Conservation (phyloP, 177 flowering plant genomes). For the Tripterygium wilfordii region DNA sequence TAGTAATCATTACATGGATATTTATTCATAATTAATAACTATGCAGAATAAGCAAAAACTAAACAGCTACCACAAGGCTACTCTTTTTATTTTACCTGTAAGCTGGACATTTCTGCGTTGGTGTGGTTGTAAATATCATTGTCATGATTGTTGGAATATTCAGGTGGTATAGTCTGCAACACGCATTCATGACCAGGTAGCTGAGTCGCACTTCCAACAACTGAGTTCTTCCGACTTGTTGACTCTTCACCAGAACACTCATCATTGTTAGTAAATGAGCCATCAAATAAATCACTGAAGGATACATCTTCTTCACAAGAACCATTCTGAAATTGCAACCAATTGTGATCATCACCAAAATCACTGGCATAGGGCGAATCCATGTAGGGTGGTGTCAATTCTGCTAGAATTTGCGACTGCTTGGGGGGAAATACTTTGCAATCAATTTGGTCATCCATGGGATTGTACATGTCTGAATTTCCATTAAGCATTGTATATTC, state of each 20-base stretch:
- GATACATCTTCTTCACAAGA: slow-evolving; percentile 34
- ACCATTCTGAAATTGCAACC: slow-evolving; percentile 38
- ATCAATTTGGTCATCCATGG: slow-evolving; percentile 12
- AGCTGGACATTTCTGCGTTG: slow-evolving; percentile 12
- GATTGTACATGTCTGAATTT: slow-evolving; percentile 4
- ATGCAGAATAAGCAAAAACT: too few species aligned
- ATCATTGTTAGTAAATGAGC: slow-evolving; percentile 16
- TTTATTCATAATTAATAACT: too few species aligned
- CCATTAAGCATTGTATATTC: slow-evolving; percentile 8
- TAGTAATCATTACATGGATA: too few species aligned
- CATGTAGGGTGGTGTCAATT: slow-evolving; percentile 10
- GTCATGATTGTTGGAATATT: slow-evolving; percentile 1
- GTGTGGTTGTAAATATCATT: slow-evolving; percentile 5
- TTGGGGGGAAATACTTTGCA: slow-evolving; percentile 15
- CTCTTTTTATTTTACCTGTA: slow-evolving; percentile 29
- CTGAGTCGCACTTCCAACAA: slow-evolving; percentile 9
- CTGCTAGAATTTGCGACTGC: slow-evolving; percentile 11
- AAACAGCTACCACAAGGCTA: too few species aligned
- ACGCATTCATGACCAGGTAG: slow-evolving; percentile 6
- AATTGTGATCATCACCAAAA: slow-evolving; percentile 29
- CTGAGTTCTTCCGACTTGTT: slow-evolving; percentile 10
- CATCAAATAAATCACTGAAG: slow-evolving; percentile 28
- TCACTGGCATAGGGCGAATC: slow-evolving; percentile 42
- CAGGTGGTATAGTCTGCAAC: slow-evolving; percentile 5
- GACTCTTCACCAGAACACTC: slow-evolving; percentile 24